Evolutionary conservation across 2,329 filamentous ascomycete species (phyloP).

Genomic region (Diaporthe caulivora): DNA sequence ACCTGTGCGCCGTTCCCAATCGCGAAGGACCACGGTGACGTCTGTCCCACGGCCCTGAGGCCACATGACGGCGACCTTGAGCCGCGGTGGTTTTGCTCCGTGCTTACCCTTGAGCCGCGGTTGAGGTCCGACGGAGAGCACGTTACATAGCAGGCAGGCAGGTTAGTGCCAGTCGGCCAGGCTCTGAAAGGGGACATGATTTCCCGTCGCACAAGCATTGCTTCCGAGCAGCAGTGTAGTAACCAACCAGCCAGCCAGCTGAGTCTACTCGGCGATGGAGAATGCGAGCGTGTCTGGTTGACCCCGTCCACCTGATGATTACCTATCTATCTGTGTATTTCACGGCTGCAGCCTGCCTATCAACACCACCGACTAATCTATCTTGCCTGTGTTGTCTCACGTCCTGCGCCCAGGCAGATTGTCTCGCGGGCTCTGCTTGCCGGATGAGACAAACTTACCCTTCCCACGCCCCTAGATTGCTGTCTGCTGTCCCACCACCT

Average conservation of each 20-base stretch:
- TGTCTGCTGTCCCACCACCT: constrained; percentile 26
- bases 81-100: constrained; percentile 6
- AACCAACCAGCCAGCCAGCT: neutral
- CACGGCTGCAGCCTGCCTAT: constrained; percentile 20
- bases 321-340: neutral
- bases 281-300: neutral
- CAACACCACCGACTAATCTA: constrained; percentile 2
- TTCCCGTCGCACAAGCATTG: constrained; percentile 13
- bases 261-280: neutral
- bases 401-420: constrained; percentile 13
- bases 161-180: neutral
- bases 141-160: constrained; percentile 1
- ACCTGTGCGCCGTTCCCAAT: neutral
- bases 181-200: constrained; percentile 6
- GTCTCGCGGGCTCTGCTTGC: constrained; percentile 3
- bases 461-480: constrained; percentile 25
- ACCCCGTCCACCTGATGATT: neutral
- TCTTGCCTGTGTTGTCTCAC: constrained; percentile 8
- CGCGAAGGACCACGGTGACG: constrained; percentile 9
- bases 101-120: constrained; percentile 1
- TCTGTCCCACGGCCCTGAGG: constrained; percentile 19
- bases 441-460: constrained; percentile 24
- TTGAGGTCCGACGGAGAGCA: constrained; percentile 20
- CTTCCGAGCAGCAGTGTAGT: neutral
- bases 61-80: constrained; percentile 22